These are phyloP conservation scores for Fusarium xyrophilum DNA, from an alignment of 2,329 filamentous ascomycete species.

Conservation along the genomic window DNA sequence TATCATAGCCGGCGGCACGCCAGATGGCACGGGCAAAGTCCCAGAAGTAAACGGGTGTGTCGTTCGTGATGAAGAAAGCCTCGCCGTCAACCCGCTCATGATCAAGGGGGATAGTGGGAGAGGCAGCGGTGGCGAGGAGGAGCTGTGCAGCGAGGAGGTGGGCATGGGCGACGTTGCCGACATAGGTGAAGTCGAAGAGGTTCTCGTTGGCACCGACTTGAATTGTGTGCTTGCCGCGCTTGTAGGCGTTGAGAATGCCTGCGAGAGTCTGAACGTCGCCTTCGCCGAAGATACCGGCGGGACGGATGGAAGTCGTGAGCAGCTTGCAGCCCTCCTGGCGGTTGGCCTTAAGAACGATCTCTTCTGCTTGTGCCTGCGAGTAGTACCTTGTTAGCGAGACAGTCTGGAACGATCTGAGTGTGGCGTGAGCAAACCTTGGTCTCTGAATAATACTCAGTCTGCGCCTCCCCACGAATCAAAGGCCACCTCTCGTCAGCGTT, in stretches of 20 bases:
- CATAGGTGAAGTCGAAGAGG: constrained; percentile 70
- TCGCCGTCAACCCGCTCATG: constrained; percentile 82
- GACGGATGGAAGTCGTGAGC: constrained; percentile 81
- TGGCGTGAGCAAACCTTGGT: constrained; percentile 71
- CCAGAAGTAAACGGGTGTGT: constrained; percentile 88
- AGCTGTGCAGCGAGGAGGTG: constrained; percentile 82
- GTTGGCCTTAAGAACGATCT: constrained; percentile 79
- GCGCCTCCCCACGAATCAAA: constrained; percentile 71
- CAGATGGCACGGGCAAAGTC: constrained; percentile 84
- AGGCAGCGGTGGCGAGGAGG: constrained; percentile 66
- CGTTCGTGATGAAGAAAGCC: constrained; percentile 90
- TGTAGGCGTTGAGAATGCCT: constrained; percentile 75
- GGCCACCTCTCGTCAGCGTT: constrained; percentile 88
- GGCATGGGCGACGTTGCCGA: constrained; percentile 72
- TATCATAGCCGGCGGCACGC: constrained; percentile 63
- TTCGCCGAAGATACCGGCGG: constrained; percentile 89
- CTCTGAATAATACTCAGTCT: constrained; percentile 85
- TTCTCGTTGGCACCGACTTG: constrained; percentile 77
- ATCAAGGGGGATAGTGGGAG: constrained; percentile 70
- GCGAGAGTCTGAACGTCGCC: constrained; percentile 80
- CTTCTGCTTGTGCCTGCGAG: constrained; percentile 76
- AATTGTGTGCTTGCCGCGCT: constrained; percentile 72
- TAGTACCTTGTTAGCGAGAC: background rate
- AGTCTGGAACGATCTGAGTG: background rate
- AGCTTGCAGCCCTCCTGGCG: constrained; percentile 64